Conservation (phyloP, 1,284 basidiomycete species). For the Trichosporon ovoides region DNA sequence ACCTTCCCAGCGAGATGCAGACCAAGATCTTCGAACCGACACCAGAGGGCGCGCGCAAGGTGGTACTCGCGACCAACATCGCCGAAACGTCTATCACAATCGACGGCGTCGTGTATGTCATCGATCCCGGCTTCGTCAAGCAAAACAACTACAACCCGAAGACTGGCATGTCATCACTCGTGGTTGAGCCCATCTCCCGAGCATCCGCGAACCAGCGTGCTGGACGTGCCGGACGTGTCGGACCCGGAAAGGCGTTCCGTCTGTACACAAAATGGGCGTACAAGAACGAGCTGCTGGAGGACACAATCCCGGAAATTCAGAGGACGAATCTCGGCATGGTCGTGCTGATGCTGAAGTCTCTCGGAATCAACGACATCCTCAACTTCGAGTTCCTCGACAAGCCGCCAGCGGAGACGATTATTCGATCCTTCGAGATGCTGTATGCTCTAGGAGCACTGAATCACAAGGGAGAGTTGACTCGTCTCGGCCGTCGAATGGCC, state of each 20-base stretch:
- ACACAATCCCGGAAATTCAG: constrained; percentile 59
- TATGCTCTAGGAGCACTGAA: constrained; percentile 96
- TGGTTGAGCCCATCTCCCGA: constrained; percentile 90
- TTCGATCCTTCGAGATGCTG: constrained; percentile 85
- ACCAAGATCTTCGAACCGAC: constrained; percentile 99
- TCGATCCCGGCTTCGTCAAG: constrained; percentile 96
- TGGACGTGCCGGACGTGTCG: constrained; percentile 93
- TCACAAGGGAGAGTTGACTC: constrained; percentile 91
- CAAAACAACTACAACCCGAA: constrained; percentile 96
- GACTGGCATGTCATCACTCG: constrained; percentile 91
- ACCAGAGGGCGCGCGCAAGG: constrained; percentile 90
- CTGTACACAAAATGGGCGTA: constrained; percentile 63
- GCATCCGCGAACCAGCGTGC: constrained; percentile 96
- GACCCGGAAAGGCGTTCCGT: constrained; percentile 94
- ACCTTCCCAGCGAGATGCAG: constrained; percentile 97
- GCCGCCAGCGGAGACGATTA: constrained; percentile 91
- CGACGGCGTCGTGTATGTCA: constrained; percentile 95
- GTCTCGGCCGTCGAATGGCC: constrained; percentile 93
- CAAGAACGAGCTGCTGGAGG: constrained; percentile 58
- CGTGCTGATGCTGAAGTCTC: constrained; percentile 59
- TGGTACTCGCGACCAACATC: constrained; percentile 97
- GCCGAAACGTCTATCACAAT: constrained; percentile 98
- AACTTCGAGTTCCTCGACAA: constrained; percentile 62
- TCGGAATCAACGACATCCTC: constrained; percentile 60
- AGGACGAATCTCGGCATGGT: constrained; percentile 51